These are phyloP conservation scores for Paramecium octaurelia DNA, from an alignment of 73 alveolate genomes.

Conservation along the genomic window DNA sequence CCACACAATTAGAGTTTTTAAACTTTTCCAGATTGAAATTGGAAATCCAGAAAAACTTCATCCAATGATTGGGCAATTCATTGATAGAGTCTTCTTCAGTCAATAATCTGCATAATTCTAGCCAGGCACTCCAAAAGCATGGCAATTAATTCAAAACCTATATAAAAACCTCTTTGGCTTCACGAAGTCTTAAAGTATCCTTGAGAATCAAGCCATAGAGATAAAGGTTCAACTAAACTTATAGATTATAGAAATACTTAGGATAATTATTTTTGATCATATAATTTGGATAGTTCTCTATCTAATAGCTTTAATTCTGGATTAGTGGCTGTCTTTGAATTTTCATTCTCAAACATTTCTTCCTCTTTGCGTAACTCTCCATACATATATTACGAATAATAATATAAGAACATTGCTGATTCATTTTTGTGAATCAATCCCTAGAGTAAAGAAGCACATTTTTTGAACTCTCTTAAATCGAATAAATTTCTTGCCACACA, in stretches of 20 bases:
- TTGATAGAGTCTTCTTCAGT: constrained; percentile 68
- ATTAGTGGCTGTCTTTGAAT: constrained; percentile 55
- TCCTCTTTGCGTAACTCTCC: constrained; percentile 92
- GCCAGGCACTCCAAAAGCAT: constrained; percentile 96
- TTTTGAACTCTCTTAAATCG: constrained; percentile 92
- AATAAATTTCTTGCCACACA: constrained; percentile 88
- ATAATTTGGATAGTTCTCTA: constrained; percentile 62
- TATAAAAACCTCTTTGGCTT: constrained; percentile 83
- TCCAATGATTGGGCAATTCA: constrained; percentile 90
- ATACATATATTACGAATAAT: constrained; percentile 77
- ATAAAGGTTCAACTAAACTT: constrained; percentile 64
- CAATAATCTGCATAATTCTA: constrained; percentile 82
- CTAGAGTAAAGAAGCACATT: constrained; percentile 79
- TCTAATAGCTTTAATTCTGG: constrained; percentile 70
- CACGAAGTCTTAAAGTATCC: constrained; percentile 82
- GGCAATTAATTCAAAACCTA: constrained; percentile 90
- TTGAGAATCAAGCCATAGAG: constrained; percentile 91
- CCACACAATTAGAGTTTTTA: constrained; percentile 82
- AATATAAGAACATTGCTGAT: constrained; percentile 88
- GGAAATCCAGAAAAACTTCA: constrained; percentile 88
- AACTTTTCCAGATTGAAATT: constrained; percentile 87
- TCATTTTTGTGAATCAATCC: constrained; percentile 76
- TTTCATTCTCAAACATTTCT: constrained; percentile 84
- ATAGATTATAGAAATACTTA: neutral
- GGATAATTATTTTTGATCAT: constrained; percentile 59